phyloP scores from a whole-genome alignment of 768 basidiomycete genomes.

The Austroboletus eburneus region DNA sequence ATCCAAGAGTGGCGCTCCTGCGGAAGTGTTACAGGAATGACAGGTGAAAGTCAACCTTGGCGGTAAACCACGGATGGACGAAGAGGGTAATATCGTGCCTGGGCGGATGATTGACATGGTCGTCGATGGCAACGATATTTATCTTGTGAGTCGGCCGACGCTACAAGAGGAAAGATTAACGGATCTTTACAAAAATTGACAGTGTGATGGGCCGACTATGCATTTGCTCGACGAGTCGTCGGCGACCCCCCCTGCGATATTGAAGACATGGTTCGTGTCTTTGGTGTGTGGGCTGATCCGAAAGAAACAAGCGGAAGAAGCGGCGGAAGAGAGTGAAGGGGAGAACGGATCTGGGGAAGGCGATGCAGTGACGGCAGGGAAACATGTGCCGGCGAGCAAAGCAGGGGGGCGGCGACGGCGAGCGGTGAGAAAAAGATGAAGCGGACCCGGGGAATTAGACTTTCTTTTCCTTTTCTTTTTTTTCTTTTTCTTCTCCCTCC shows the following conservation, averaged over 20 bases:
- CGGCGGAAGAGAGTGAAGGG: slow-evolving; percentile 35
- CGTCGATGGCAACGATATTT: slow-evolving; percentile 73
- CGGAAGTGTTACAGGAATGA: slow-evolving; percentile 7
- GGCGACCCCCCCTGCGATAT: slow-evolving; percentile 52
- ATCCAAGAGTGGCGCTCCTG: not conserved
- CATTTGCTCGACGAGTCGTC: slow-evolving; percentile 56
- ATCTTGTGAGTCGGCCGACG: slow-evolving; percentile 52
- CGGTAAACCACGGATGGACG: slow-evolving; percentile 45
- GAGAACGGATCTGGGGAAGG: slow-evolving; percentile 44
- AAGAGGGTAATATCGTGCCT: slow-evolving; percentile 47
- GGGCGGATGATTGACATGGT: slow-evolving; percentile 72
- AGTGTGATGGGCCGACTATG: slow-evolving; percentile 62
- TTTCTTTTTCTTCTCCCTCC: not conserved
- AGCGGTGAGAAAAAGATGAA: slow-evolving; percentile 43
- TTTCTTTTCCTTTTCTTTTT: not conserved
- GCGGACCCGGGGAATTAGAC: slow-evolving; percentile 17
- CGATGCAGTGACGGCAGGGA: slow-evolving; percentile 35
- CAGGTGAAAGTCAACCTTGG: slow-evolving; percentile 74
- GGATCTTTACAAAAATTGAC: slow-evolving; percentile 3
- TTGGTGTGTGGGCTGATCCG: slow-evolving; percentile 31
- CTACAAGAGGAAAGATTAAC: slow-evolving; percentile 9
- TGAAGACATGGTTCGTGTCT: slow-evolving; percentile 66
- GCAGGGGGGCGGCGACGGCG: slow-evolving; percentile 66
- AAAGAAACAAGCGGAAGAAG: slow-evolving; percentile 20
- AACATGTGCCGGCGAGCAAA: slow-evolving; percentile 41